Conservation (phyloP, 768 basidiomycete species). For the Leccinellum luteum region DNA sequence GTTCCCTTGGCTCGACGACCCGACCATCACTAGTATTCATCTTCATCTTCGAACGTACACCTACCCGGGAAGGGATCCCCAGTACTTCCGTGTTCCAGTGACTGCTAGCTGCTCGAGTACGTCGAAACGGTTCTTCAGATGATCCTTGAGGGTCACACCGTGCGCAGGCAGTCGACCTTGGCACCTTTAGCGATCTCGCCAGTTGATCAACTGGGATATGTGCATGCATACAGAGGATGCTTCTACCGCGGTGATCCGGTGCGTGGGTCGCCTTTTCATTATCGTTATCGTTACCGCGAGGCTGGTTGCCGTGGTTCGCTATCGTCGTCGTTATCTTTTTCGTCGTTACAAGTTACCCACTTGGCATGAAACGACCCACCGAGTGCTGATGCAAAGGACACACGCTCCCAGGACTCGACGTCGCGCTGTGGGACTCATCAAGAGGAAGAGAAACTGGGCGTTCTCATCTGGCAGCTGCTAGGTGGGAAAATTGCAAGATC, state of each 20-base stretch:
- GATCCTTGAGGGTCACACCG: constrained; percentile 73
- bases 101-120: constrained; percentile 71
- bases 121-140: constrained; percentile 67
- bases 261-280: no score
- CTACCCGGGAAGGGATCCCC: not conserved
- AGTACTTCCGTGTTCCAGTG: constrained; percentile 67
- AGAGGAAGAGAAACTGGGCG: constrained; percentile 67
- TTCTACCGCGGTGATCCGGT: constrained; percentile 74
- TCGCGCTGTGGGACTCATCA: constrained; percentile 77
- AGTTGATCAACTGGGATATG: constrained; percentile 57
- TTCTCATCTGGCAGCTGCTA: constrained; percentile 62
- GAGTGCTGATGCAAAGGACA: not conserved
- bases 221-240: constrained; percentile 46
- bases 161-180: constrained; percentile 57
- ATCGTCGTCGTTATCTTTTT: not conserved
- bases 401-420: constrained; percentile 60
- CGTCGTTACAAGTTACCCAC: not conserved
- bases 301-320: not conserved
- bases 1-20: not conserved
- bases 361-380: not conserved
- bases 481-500: constrained; percentile 65
- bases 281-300: not conserved
- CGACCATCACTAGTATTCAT: not conserved
- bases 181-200: constrained; percentile 58
- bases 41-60: not conserved